These are phyloP conservation scores for Yamadazyma insecticola DNA, from an alignment of 805 yeast genomes.

Conservation along the genomic window DNA sequence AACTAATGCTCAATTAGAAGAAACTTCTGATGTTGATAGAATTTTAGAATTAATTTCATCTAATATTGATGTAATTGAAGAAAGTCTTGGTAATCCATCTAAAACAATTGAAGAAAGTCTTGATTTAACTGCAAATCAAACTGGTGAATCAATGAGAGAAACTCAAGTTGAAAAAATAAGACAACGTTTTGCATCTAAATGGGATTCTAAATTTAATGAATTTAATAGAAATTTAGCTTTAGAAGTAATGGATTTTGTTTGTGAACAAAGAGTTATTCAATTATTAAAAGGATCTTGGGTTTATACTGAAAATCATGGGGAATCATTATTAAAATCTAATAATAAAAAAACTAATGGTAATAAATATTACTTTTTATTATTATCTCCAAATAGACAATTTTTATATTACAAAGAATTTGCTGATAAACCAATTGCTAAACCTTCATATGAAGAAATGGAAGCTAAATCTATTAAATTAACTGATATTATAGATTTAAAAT, in stretches of 20 bases:
- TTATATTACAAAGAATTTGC: conserved; percentile 58
- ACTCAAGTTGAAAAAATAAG: conserved; percentile 47
- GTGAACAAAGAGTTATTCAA: conserved; percentile 68
- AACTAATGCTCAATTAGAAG: conserved; percentile 45
- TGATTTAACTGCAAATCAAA: conserved; percentile 32
- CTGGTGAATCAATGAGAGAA: conserved; percentile 49
- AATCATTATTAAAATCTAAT: conserved; percentile 14
- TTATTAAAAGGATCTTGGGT: conserved; percentile 82
- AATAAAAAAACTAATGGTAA: conserved; percentile 1
- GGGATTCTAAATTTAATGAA: conserved; percentile 42
- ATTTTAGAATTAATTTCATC: conserved; percentile 41
- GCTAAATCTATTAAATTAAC: conserved; percentile 47
- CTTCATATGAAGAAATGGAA: conserved; percentile 57
- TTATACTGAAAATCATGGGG: conserved; percentile 53
- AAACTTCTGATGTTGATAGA: conserved; percentile 46
- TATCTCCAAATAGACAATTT: conserved; percentile 64
- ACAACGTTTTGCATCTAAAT: conserved; percentile 27
- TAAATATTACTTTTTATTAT: conserved; percentile 50
- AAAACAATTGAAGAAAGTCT: conserved; percentile 42
- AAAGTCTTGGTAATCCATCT: conserved; percentile 5
- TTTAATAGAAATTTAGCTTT: conserved; percentile 47
- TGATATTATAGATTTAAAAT: conserved; percentile 47
- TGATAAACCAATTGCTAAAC: conserved; percentile 42
- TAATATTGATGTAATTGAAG: conserved; percentile 25
- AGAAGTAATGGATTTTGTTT: conserved; percentile 67